phyloP scores from a whole-genome alignment of 2,329 filamentous ascomycete species.

The Fusarium protoensiforme region DNA sequence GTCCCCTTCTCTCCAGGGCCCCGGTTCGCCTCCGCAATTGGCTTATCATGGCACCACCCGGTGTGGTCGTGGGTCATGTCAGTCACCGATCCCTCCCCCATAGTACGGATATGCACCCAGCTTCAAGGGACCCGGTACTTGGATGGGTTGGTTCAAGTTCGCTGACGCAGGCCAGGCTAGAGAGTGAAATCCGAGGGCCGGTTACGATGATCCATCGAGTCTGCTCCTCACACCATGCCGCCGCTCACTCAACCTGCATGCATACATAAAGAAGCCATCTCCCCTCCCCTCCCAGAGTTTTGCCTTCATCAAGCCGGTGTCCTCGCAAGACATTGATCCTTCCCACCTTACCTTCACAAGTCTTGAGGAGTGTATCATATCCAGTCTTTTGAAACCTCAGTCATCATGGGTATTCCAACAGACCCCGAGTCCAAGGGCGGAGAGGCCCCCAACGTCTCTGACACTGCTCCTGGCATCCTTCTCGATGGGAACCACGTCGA shows the following conservation, averaged over 20 bases:
- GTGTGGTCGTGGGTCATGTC: slow-evolving; percentile 22
- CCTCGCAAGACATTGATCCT: slow-evolving; percentile 26
- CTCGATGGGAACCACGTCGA: slow-evolving; percentile 40
- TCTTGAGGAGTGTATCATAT: background rate
- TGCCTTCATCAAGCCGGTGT: slow-evolving; percentile 34
- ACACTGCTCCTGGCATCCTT: slow-evolving; percentile 42
- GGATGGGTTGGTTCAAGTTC: slow-evolving; percentile 4
- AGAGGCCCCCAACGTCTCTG: slow-evolving; percentile 39
- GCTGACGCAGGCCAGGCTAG: background rate
- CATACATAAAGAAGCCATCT: slow-evolving; percentile 33
- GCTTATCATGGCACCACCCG: slow-evolving; percentile 40
- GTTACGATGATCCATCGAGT: slow-evolving; percentile 18
- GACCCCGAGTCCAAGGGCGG: slow-evolving; percentile 40
- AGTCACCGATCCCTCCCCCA: slow-evolving; percentile 23
- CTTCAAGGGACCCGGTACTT: slow-evolving; percentile 11
- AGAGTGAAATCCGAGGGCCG: slow-evolving; percentile 34
- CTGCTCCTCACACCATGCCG: slow-evolving; percentile 17
- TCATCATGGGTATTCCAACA: slow-evolving; percentile 40
- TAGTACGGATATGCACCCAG: slow-evolving; percentile 4
- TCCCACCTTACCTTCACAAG: slow-evolving; percentile 3
- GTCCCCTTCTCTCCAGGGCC: background rate
- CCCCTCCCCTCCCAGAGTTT: background rate
- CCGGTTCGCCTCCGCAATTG: slow-evolving; percentile 5
- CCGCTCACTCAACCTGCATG: background rate
- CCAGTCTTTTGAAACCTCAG: background rate